Conservation (phyloP, 495 filamentous ascomycete species). For the Hypoxylon subgilvum region DNA sequence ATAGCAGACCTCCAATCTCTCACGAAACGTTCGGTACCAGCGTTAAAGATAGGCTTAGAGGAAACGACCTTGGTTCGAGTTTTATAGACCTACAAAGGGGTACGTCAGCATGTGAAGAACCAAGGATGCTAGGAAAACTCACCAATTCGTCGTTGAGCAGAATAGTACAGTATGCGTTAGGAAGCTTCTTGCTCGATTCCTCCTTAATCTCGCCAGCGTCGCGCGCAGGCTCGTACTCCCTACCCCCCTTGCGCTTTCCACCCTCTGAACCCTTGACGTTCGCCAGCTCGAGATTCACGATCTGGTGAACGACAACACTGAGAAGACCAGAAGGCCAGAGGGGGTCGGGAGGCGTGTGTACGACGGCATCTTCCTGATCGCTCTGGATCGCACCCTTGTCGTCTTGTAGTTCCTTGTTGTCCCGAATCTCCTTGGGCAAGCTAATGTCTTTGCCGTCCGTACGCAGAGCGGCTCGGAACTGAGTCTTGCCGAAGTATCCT, state of each 20-base stretch:
- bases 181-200: slow-evolving; percentile 76
- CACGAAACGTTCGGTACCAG: slow-evolving; percentile 92
- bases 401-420: slow-evolving; percentile 81
- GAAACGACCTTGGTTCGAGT: slow-evolving; percentile 90
- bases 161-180: slow-evolving; percentile 91
- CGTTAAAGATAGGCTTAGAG: slow-evolving; percentile 94
- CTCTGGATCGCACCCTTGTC: slow-evolving; percentile 82
- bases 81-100: slow-evolving; percentile 66
- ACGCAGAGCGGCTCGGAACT: slow-evolving; percentile 78
- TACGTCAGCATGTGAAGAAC: neutral
- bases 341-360: slow-evolving; percentile 90
- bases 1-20: slow-evolving; percentile 90
- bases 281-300: slow-evolving; percentile 87
- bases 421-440: slow-evolving; percentile 72
- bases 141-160: slow-evolving; percentile 84
- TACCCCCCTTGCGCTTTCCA: slow-evolving; percentile 70
- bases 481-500: slow-evolving; percentile 88
- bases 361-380: slow-evolving; percentile 78
- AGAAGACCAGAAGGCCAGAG: slow-evolving; percentile 90
- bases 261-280: slow-evolving; percentile 74
- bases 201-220: slow-evolving; percentile 83
- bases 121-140: slow-evolving; percentile 37
- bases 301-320: slow-evolving; percentile 86
- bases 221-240: slow-evolving; percentile 89
- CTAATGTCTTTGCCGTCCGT: slow-evolving; percentile 84